Conservation (phyloP, 768 basidiomycete species). For the Lactifluus piperatus region DNA sequence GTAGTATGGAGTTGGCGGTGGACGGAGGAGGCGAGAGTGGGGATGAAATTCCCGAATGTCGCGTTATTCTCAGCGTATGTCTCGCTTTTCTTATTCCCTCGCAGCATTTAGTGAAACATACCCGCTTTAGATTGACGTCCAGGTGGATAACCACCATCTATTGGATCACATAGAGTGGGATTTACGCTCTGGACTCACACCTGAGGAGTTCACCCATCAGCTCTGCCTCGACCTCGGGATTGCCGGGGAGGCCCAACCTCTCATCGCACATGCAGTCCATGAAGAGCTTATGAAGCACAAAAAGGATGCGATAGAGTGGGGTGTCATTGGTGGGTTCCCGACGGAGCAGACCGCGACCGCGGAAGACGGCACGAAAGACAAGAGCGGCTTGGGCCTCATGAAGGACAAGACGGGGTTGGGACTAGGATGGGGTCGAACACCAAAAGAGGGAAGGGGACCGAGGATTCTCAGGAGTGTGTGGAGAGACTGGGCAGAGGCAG, state of each 20-base stretch:
- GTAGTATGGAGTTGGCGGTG: conserved; percentile 62
- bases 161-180: conserved; percentile 99
- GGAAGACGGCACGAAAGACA: conserved; percentile 35
- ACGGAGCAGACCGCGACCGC: conserved; percentile 27
- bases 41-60: conserved; percentile 57
- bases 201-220: conserved; percentile 70
- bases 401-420: conserved; percentile 82
- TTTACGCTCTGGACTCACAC: conserved; percentile 84
- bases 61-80: conserved; percentile 72
- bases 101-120: conserved; percentile 2
- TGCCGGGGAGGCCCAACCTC: conserved; percentile 76
- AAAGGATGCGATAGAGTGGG: conserved; percentile 91
- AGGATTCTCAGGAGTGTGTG: conserved; percentile 81
- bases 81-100: background rate
- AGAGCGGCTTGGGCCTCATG: conserved; percentile 45
- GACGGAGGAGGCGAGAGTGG: conserved; percentile 45
- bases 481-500: conserved; percentile 91
- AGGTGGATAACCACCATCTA: conserved; percentile 85
- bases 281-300: conserved; percentile 95
- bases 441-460: conserved; percentile 73
- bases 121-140: conserved; percentile 84
- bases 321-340: conserved; percentile 61
- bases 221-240: conserved; percentile 85
- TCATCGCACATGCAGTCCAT: conserved; percentile 88
- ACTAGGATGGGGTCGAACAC: conserved; percentile 64